A percentile compares a stretch with the other conserved stretches of the same genome.
phyloP scores from a whole-genome alignment of 768 basidiomycete genomes.

The Butyriboletus loyo region DNA sequence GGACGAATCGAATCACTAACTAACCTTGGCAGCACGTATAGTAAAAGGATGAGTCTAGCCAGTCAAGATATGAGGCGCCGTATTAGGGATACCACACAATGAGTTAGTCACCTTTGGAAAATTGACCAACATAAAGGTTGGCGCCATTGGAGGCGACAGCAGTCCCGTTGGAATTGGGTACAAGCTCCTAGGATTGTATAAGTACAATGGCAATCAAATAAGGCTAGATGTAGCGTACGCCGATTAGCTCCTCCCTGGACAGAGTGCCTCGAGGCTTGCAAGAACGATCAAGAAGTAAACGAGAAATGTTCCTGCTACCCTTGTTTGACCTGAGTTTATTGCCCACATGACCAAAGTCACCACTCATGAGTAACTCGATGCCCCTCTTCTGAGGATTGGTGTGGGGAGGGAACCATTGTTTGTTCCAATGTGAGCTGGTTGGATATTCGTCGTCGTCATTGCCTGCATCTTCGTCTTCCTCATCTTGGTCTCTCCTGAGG shows the following conservation, averaged over 20 bases:
- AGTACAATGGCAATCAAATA: not conserved
- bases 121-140: constrained; percentile 86
- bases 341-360: constrained; percentile 74
- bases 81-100: not conserved
- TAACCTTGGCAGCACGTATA: constrained; percentile 88
- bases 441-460: constrained; percentile 32
- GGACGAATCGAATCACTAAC: not conserved
- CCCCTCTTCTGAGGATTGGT: constrained; percentile 65
- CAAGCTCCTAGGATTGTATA: constrained; percentile 46
- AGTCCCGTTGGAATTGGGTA: constrained; percentile 80
- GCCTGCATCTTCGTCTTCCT: constrained; percentile 40
- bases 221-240: constrained; percentile 40
- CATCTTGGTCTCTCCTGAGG: constrained; percentile 34
- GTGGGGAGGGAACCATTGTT: constrained; percentile 37
- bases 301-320: constrained; percentile 47
- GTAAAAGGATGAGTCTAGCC: constrained; percentile 80
- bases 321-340: constrained; percentile 45
- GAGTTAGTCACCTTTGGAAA: constrained; percentile 55
- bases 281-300: constrained; percentile 43
- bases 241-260: constrained; percentile 51
- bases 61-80: constrained; percentile 1
- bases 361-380: constrained; percentile 61
- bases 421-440: constrained; percentile 25
- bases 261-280: constrained; percentile 31
- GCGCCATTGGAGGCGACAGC: constrained; percentile 69